Evolutionary conservation across 129 eudicot species (phyloP), one percentile per base, ranked within the genome.

Genomic region (Flaveria brownii): DNA sequence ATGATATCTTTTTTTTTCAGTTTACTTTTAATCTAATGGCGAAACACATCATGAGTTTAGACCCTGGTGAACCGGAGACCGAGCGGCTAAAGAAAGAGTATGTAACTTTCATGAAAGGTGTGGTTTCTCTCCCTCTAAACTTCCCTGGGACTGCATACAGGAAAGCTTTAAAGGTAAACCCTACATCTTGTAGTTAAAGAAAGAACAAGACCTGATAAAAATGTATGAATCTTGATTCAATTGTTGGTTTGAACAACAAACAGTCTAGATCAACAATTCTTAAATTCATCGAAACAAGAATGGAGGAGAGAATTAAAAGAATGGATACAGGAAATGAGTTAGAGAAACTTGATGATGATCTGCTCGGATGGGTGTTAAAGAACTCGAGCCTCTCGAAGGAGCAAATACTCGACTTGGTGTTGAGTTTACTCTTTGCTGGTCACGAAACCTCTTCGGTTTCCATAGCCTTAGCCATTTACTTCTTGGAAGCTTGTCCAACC

Each of bases 401-500:
- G 77, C 98, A 94, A 86, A 91, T 94, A 46, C 88, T 94, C n/a
- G 98, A 94, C 79, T 85, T 94, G 64, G 91, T 94, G 7, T 74
- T 94, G 26, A 94, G 98, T 70, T 83, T 94, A 81, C 88, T 94
- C 49, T 94, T 94, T 71, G 98, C 98, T 11, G 98, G 98, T 26
- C 98, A 94, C 77, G 98, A 94, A 80, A 94, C 98, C 64, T 91
- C 98, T 50, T 94, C 98, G 22, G 96, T 94, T n/a, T 77, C 98
- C 33, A 94, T 94, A 73, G 84, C 97, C 28, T 81, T 94, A 49
- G 90, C 97, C 59, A 94, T 94, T 69, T 94, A 88, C 79, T 94
- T 94, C 86, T 80, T 94, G 80, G 87, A 90, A 79, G 84, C 80
- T 12, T 87, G 90, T 67, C 97, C 98, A 20, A 39, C 56, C 15